Evolutionary conservation across 1,284 basidiomycete genomes (phyloP).

Genomic region (Coniferiporia weirii): DNA sequence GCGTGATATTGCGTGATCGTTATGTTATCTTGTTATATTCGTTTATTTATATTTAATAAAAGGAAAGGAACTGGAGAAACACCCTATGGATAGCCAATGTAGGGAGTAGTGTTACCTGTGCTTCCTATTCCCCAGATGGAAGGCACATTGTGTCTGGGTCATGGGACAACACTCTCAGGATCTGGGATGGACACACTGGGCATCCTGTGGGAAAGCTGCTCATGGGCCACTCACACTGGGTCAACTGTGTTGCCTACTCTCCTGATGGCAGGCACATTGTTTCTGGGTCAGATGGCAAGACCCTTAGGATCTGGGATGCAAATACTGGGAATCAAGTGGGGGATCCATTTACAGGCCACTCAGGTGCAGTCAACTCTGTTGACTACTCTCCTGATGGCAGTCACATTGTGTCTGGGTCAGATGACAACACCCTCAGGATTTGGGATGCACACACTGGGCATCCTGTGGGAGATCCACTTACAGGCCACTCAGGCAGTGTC

Average conservation of each 20-base stretch:
- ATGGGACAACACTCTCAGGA: not conserved
- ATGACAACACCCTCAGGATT: no score
- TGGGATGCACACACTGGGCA: no score
- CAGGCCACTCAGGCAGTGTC: conserved; percentile 5
- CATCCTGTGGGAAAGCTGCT: not conserved
- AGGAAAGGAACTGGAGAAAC: not conserved
- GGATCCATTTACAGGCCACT: conserved; percentile 7
- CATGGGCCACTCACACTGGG: conserved; percentile 1
- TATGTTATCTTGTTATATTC: no score
- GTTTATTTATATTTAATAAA: no score
- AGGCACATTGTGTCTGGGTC: not conserved
- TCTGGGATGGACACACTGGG: conserved; percentile 1
- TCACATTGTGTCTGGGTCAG: no score
- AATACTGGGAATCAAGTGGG: no score
- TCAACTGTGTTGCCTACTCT: not conserved
- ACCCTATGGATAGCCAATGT: not conserved
- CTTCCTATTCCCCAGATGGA: not conserved
- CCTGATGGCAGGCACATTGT: no score
- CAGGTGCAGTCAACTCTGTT: conserved; percentile 5
- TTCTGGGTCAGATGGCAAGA: no score
- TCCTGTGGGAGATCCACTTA: no score
- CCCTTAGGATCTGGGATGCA: no score
- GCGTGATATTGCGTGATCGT: no score
- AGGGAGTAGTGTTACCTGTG: not conserved
- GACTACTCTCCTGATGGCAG: conserved; percentile 14